Evolutionary conservation across 208 protist species (phyloP).

Genomic region (Porcisia deanei): DNA sequence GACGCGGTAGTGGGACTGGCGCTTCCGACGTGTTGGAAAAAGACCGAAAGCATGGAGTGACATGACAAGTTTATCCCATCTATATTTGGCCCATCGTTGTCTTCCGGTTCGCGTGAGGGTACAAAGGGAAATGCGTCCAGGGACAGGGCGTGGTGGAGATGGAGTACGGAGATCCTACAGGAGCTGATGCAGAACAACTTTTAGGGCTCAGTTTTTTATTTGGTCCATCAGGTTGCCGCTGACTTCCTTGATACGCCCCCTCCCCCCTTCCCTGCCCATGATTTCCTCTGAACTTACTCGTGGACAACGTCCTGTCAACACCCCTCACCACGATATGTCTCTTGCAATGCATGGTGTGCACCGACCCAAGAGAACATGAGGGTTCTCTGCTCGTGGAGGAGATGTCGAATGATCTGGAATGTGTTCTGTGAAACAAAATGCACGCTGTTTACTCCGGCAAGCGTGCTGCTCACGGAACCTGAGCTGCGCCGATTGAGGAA

Average conservation of each 20-base stretch:
- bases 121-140: not conserved
- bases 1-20: not conserved
- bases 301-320: slow-evolving; percentile 63
- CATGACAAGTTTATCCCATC: not conserved
- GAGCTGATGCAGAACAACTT: slow-evolving; percentile 54
- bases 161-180: slow-evolving; percentile 43
- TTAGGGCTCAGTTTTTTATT: slow-evolving; percentile 56
- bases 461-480: not conserved
- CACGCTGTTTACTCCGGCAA: slow-evolving; percentile 63
- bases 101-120: not conserved
- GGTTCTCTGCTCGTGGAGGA: slow-evolving; percentile 53
- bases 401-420: slow-evolving; percentile 42
- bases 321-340: slow-evolving; percentile 65
- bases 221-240: slow-evolving; percentile 60
- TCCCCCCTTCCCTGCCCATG: slow-evolving; percentile 28
- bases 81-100: not conserved
- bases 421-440: slow-evolving; percentile 61
- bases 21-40: slow-evolving; percentile 15
- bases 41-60: not conserved
- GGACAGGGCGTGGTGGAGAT: slow-evolving; percentile 14
- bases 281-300: slow-evolving; percentile 25
- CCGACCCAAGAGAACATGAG: slow-evolving; percentile 52
- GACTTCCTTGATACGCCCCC: slow-evolving; percentile 55
- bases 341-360: slow-evolving; percentile 71
- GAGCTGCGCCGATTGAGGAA: not conserved